These are phyloP conservation scores for Candida yuanshanica DNA, from an alignment of 805 yeast genomes.

Conservation along the genomic window DNA sequence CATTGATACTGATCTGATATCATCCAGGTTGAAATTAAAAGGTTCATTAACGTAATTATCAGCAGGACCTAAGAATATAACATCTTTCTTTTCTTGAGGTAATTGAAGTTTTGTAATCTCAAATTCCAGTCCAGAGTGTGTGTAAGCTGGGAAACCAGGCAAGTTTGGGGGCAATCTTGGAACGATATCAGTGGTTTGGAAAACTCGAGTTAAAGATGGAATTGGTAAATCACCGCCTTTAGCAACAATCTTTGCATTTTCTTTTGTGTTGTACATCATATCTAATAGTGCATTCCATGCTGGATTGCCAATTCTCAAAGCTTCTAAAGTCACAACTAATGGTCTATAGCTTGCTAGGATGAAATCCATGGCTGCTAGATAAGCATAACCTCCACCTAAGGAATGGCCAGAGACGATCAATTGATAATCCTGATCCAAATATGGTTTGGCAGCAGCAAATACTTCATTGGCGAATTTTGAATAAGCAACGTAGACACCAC, in stretches of 20 bases:
- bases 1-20: conserved; percentile 9
- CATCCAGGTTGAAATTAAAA: conserved; percentile 3
- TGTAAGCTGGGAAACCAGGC: conserved; percentile 15
- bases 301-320: conserved; percentile 62
- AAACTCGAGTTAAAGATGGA: conserved; percentile 43
- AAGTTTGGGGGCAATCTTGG: conserved; percentile 55
- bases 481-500: conserved; percentile 52
- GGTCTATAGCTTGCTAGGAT: conserved; percentile 49
- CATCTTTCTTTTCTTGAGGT: conserved; percentile 26
- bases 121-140: conserved; percentile 30
- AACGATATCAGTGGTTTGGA: conserved; percentile 51
- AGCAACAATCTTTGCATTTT: conserved; percentile 23
- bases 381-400: conserved; percentile 67
- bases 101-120: conserved; percentile 29
- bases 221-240: conserved; percentile 27
- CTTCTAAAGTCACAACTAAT: conserved; percentile 52
- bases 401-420: conserved; percentile 68
- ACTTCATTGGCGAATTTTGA: conserved; percentile 36
- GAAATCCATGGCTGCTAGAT: conserved; percentile 57
- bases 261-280: conserved; percentile 35
- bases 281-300: conserved; percentile 50
- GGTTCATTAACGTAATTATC: conserved; percentile 8
- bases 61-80: conserved; percentile 15
- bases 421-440: conserved; percentile 39
- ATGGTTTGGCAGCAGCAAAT: conserved; percentile 26